Percentiles rank a stretch among this genome's conserved stretches.
phyloP scores from a whole-genome alignment of 768 basidiomycete species.

The Boletus sp. region DNA sequence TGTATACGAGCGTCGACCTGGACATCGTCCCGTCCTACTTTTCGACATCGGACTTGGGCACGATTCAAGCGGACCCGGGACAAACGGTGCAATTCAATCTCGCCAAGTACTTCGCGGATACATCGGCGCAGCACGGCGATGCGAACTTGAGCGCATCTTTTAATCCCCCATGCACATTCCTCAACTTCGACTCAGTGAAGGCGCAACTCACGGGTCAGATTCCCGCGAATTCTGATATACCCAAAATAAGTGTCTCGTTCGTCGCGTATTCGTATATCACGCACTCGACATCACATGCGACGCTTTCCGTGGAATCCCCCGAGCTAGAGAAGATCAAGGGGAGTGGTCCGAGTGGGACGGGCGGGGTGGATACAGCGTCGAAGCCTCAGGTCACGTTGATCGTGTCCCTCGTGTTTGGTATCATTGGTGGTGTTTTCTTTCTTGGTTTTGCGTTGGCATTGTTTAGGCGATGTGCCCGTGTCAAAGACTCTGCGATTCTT shows the following conservation, averaged over 20 bases:
- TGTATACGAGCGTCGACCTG: slow-evolving; percentile 61
- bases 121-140: slow-evolving; percentile 37
- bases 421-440: slow-evolving; percentile 55
- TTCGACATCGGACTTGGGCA: slow-evolving; percentile 50
- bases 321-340: slow-evolving; percentile 37
- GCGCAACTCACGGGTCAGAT: slow-evolving; percentile 54
- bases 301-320: slow-evolving; percentile 47
- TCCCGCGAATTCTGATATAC: slow-evolving; percentile 41
- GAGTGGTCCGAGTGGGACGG: slow-evolving; percentile 19
- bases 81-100: slow-evolving; percentile 53
- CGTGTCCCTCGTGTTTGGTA: slow-evolving; percentile 57
- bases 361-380: slow-evolving; percentile 40
- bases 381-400: slow-evolving; percentile 54
- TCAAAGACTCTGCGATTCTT: slow-evolving; percentile 57
- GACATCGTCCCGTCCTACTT: slow-evolving; percentile 75
- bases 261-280: slow-evolving; percentile 64
- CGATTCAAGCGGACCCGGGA: slow-evolving; percentile 52
- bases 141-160: slow-evolving; percentile 54
- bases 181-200: slow-evolving; percentile 47
- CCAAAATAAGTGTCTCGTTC: slow-evolving; percentile 52
- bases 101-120: slow-evolving; percentile 51
- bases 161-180: slow-evolving; percentile 50
- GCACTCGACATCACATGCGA: slow-evolving; percentile 69
- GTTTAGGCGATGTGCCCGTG: slow-evolving; percentile 52
- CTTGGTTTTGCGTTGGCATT: slow-evolving; percentile 54